phyloP scores from a whole-genome alignment of 345 rosid species.

The Bretschneidera sinensis region DNA sequence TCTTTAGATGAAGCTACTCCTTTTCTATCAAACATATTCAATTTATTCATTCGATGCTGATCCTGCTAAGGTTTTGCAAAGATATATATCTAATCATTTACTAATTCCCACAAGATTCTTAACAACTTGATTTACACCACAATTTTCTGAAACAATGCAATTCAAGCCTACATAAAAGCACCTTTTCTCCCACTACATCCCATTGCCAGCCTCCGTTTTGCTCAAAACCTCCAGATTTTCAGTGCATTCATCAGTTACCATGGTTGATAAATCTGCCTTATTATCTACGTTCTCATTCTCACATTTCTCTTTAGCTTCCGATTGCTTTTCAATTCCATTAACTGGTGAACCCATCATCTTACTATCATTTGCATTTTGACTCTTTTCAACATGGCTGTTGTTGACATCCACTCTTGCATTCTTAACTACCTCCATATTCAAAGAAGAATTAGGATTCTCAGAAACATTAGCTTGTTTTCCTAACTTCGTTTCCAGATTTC shows the following conservation, averaged over 20 bases:
- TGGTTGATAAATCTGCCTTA: neutral
- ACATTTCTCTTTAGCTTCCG: constrained; percentile 22
- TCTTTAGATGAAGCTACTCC: no score
- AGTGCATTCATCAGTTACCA: constrained; percentile 10
- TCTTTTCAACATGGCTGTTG: constrained; percentile 21
- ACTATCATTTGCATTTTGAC: constrained; percentile 19
- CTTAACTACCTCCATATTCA: constrained; percentile 19
- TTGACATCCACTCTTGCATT: constrained; percentile 11
- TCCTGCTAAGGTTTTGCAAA: neutral
- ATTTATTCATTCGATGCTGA: no score
- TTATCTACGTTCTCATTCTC: neutral
- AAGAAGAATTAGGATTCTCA: constrained; percentile 23
- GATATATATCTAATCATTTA: neutral
- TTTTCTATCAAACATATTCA: neutral
- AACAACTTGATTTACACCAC: constrained; percentile 19
- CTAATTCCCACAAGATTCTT: constrained; percentile 15
- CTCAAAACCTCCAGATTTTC: constrained; percentile 20
- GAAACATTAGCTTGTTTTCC: constrained; percentile 20
- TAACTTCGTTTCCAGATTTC: constrained; percentile 22
- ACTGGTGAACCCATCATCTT: constrained; percentile 12
- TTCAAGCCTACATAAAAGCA: neutral
- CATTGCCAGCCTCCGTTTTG: constrained; percentile 18
- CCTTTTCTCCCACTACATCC: constrained; percentile 6
- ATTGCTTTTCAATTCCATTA: constrained; percentile 14
- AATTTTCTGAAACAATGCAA: constrained; percentile 13